Evolutionary conservation across 164 flowering plant species (phyloP).

Genomic region (Annona squamosa): DNA sequence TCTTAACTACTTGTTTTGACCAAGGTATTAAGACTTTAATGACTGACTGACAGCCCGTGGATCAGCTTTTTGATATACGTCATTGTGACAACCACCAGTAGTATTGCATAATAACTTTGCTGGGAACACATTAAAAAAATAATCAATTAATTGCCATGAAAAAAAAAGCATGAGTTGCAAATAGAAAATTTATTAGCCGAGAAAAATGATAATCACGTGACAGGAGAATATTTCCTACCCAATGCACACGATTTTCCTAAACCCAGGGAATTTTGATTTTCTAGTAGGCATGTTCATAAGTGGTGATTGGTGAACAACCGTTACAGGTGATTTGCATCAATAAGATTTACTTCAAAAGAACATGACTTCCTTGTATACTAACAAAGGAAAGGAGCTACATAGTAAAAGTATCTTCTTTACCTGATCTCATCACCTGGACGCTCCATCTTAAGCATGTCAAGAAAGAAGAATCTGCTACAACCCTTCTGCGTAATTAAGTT

Average conservation of each 20-base stretch:
- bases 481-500: conserved; percentile 58
- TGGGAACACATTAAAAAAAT: no score
- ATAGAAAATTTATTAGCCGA: no score
- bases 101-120: no score
- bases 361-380: not conserved
- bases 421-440: conserved; percentile 58
- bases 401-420: conserved; percentile 19
- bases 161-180: no score
- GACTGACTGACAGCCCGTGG: no score
- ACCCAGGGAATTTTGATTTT: not conserved
- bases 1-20: no score
- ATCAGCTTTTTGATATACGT: no score
- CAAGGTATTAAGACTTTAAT: no score
- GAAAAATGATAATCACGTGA: no score
- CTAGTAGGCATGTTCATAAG: not conserved
- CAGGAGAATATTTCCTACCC: not conserved
- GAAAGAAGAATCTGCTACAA: conserved; percentile 53
- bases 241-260: not conserved
- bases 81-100: no score
- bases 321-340: not conserved
- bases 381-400: not conserved
- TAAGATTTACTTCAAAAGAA: not conserved
- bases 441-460: conserved; percentile 64
- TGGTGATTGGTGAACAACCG: not conserved
- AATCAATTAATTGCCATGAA: no score